Conservation (phyloP, 2,329 filamentous ascomycete species). For the Zelopaecilomyces penicillatus region DNA sequence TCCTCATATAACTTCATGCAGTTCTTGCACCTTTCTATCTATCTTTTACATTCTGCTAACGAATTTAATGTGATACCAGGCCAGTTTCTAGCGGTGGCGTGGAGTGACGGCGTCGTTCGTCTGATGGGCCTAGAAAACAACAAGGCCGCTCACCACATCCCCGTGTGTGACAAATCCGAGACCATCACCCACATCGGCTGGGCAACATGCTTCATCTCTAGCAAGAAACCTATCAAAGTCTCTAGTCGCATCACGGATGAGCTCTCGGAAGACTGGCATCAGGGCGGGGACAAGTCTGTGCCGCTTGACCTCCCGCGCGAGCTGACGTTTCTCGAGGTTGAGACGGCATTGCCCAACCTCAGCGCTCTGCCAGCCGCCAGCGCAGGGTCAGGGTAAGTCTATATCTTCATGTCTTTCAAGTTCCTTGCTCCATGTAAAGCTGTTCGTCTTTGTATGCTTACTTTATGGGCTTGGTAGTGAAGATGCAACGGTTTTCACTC, state of each 20-base stretch:
- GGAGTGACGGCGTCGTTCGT: slow-evolving; percentile 71
- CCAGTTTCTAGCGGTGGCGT: slow-evolving; percentile 72
- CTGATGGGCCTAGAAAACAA: slow-evolving; percentile 72
- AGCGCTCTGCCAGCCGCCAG: slow-evolving; percentile 56
- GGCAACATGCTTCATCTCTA: slow-evolving; percentile 36
- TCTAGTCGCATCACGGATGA: slow-evolving; percentile 10
- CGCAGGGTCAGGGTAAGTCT: slow-evolving; percentile 52
- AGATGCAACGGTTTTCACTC: slow-evolving; percentile 59
- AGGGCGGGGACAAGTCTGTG: slow-evolving; percentile 8
- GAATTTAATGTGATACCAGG: slow-evolving; percentile 32
- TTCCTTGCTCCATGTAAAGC: neutral
- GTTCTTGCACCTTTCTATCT: neutral
- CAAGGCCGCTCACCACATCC: slow-evolving; percentile 69
- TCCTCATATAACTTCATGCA: neutral
- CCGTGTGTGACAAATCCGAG: slow-evolving; percentile 36
- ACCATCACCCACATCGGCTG: slow-evolving; percentile 47
- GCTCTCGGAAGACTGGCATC: slow-evolving; percentile 6
- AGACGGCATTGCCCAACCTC: slow-evolving; percentile 67
- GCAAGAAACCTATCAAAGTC: slow-evolving; percentile 15
- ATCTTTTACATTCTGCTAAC: neutral
- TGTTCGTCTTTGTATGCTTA: neutral
- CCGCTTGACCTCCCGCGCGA: slow-evolving; percentile 58
- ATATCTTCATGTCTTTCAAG: neutral
- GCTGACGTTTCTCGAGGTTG: slow-evolving; percentile 66
- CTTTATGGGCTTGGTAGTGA: slow-evolving; percentile 24